Percentiles rank a stretch among this genome's conserved stretches.
phyloP scores from a whole-genome alignment of 306 rosid species.

The Betula pendula region DNA sequence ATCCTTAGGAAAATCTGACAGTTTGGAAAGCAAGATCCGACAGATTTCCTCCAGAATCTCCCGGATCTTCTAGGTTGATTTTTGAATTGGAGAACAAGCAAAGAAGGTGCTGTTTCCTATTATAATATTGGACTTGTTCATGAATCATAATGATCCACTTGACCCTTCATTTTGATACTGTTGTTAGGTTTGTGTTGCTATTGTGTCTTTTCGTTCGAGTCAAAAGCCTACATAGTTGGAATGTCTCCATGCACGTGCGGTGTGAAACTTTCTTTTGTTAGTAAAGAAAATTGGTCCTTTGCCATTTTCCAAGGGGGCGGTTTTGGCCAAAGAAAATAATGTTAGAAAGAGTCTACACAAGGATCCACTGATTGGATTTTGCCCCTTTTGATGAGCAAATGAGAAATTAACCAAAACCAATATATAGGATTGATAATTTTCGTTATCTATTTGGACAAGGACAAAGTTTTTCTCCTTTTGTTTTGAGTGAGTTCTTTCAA shows the following conservation, averaged over 20 bases:
- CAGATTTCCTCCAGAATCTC: slow-evolving; percentile 74
- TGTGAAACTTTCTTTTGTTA: background rate
- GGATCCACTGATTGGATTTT: background rate
- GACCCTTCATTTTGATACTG: slow-evolving; percentile 23
- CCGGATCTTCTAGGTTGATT: slow-evolving; percentile 61
- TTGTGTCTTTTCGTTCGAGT: slow-evolving; percentile 13
- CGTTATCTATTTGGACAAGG: no score
- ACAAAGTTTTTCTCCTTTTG: no score
- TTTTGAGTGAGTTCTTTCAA: no score
- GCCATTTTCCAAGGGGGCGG: slow-evolving; percentile 22
- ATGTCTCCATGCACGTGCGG: slow-evolving; percentile 42
- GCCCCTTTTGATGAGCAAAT: background rate
- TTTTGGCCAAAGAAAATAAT: background rate
- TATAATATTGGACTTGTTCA: slow-evolving; percentile 24
- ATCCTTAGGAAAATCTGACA: slow-evolving; percentile 62
- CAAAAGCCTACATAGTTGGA: background rate
- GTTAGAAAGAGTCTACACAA: background rate
- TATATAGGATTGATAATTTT: no score
- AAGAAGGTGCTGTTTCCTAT: slow-evolving; percentile 41
- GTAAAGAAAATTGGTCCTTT: slow-evolving; percentile 18
- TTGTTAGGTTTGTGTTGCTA: slow-evolving; percentile 17
- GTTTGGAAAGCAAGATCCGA: slow-evolving; percentile 79
- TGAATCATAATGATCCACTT: slow-evolving; percentile 26
- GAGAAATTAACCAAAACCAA: no score
- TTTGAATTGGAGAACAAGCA: slow-evolving; percentile 55